Evolutionary conservation across 208 protist species (phyloP).

Genomic region (Vickermania ingenoplastis): DNA sequence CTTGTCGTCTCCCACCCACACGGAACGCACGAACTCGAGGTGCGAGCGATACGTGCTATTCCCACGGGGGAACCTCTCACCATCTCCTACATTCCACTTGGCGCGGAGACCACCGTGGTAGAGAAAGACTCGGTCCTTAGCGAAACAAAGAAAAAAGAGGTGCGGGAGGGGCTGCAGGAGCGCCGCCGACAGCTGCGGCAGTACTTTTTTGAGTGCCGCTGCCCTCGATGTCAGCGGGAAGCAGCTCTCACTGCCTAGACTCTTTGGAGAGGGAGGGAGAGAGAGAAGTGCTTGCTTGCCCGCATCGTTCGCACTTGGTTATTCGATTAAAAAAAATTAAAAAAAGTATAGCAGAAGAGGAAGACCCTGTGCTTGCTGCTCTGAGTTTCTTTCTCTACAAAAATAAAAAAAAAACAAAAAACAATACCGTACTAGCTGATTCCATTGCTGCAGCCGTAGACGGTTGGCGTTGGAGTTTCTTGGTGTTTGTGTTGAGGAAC

Average conservation of each 20-base stretch:
- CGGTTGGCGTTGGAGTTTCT: too few species aligned
- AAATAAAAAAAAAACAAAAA: too few species aligned
- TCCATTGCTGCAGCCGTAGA: too few species aligned
- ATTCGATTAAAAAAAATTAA: too few species aligned
- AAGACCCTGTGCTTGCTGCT: too few species aligned
- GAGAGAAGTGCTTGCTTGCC: too few species aligned
- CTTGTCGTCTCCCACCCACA: conserved; percentile 22
- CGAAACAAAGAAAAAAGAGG: not conserved
- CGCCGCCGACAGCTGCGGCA: conserved; percentile 30
- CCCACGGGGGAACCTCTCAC: conserved; percentile 41
- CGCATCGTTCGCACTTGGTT: too few species aligned
- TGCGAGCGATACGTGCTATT: conserved; percentile 35
- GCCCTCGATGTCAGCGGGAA: conserved; percentile 33
- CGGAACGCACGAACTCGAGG: conserved; percentile 52
- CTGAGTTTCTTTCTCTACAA: too few species aligned
- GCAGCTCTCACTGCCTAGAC: not conserved
- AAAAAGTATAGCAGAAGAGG: too few species aligned
- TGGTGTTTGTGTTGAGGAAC: too few species aligned
- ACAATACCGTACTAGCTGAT: too few species aligned
- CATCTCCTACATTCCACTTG: conserved; percentile 74
- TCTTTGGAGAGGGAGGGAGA: too few species aligned
- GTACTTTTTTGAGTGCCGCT: conserved; percentile 76
- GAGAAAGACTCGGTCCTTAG: not conserved
- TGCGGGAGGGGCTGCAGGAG: conserved; percentile 4
- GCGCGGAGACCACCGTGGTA: conserved; percentile 14